These are phyloP conservation scores for Cryphonectria naterciae DNA, from an alignment of 2,329 filamentous ascomycete genomes.

Conservation along the genomic window DNA sequence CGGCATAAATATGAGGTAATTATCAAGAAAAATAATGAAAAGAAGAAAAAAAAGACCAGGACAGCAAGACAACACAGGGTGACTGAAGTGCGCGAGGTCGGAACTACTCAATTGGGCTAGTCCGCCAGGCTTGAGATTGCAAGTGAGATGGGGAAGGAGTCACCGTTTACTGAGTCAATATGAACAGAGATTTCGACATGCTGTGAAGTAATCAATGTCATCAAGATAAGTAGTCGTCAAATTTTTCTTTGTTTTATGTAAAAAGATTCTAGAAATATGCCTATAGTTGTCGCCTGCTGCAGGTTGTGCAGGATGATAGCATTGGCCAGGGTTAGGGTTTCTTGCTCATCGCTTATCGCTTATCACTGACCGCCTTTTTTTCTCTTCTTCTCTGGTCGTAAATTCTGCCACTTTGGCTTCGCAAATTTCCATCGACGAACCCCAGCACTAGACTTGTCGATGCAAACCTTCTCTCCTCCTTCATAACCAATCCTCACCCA, in stretches of 20 bases:
- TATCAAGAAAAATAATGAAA: background rate
- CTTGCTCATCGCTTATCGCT: slow-evolving; percentile 10
- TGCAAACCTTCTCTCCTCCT: background rate
- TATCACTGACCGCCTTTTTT: slow-evolving; percentile 24
- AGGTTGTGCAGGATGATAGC: background rate
- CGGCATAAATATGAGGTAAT: background rate
- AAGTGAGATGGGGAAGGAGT: background rate
- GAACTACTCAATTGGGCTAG: slow-evolving; percentile 24
- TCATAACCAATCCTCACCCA: background rate
- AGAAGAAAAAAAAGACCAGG: background rate
- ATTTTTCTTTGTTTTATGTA: background rate
- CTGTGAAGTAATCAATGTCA: no score
- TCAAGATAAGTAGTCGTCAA: no score
- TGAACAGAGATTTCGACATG: no score
- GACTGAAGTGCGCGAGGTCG: slow-evolving; percentile 11
- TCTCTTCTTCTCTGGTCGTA: background rate
- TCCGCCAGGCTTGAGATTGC: background rate
- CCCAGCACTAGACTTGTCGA: background rate
- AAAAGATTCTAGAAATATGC: background rate
- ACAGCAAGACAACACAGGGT: background rate
- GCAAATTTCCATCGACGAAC: slow-evolving; percentile 20
- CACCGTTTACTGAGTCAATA: background rate
- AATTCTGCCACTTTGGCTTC: slow-evolving; percentile 26
- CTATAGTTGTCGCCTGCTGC: background rate
- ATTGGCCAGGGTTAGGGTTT: slow-evolving; percentile 9